These are phyloP conservation scores for Phytophthora litchii DNA, from an alignment of 352 stramenopile species.

Conservation along the genomic window DNA sequence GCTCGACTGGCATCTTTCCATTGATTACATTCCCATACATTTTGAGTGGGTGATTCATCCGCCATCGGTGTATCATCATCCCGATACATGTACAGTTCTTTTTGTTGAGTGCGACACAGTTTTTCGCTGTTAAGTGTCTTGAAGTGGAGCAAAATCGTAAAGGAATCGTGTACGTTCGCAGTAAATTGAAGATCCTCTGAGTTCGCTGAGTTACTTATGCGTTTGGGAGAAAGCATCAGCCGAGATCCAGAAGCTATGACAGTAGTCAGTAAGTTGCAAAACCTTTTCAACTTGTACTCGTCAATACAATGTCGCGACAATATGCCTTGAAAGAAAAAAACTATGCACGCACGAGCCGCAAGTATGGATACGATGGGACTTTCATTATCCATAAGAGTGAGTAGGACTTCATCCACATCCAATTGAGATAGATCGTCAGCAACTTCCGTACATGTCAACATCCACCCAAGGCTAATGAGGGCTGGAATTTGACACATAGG, in stretches of 20 bases:
- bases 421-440: slow-evolving; percentile 20
- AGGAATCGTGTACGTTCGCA: slow-evolving; percentile 5
- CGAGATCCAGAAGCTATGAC: slow-evolving; percentile 12
- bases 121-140: slow-evolving; percentile 10
- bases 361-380: slow-evolving; percentile 15
- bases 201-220: slow-evolving; percentile 5
- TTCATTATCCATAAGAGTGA: slow-evolving; percentile 23
- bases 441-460: slow-evolving; percentile 18
- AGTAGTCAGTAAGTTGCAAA: slow-evolving; percentile 27
- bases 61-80: slow-evolving; percentile 8
- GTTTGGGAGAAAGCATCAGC: slow-evolving; percentile 16
- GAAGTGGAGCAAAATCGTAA: slow-evolving; percentile 11
- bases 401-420: slow-evolving; percentile 21
- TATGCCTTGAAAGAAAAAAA: slow-evolving; percentile 20
- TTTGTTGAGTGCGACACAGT: background rate
- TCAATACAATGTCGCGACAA: slow-evolving; percentile 6
- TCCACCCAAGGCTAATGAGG: slow-evolving; percentile 23
- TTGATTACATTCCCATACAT: slow-evolving; percentile 17
- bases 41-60: background rate
- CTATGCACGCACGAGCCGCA: slow-evolving; percentile 9
- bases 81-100: slow-evolving; percentile 3
- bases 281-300: slow-evolving; percentile 13
- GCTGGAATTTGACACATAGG: slow-evolving; percentile 26
- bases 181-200: slow-evolving; percentile 20
- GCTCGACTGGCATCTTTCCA: slow-evolving; percentile 21